Percentiles rank a stretch among this genome's conserved stretches.
Evolutionary conservation across 2,329 filamentous ascomycete species (phyloP).

Genomic region (Ophiostoma piceae): DNA sequence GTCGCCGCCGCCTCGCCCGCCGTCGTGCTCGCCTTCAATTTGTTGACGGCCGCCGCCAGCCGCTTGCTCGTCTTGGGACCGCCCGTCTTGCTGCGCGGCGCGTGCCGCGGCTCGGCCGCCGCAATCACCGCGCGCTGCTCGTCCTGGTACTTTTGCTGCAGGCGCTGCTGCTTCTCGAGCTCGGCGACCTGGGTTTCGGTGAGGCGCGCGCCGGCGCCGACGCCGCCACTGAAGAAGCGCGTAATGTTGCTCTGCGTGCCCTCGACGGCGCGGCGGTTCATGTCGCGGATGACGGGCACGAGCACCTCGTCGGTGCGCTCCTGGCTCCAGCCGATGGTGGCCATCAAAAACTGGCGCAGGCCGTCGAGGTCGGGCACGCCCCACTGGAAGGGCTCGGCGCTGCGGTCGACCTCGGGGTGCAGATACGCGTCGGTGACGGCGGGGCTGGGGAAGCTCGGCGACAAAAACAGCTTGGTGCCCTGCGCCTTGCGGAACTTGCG

Average conservation of each 20-base stretch:
- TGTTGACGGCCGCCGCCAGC: conserved; percentile 35
- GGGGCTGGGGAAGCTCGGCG: conserved; percentile 68
- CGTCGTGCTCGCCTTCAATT: conserved; percentile 30
- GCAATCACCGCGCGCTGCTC: conserved; percentile 20
- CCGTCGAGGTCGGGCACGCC: conserved; percentile 89
- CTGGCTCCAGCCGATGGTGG: conserved; percentile 85
- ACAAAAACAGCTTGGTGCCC: conserved; percentile 78
- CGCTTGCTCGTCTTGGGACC: conserved; percentile 31
- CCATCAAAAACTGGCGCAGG: conserved; percentile 77
- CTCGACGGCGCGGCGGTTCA: conserved; percentile 82
- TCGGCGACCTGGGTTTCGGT: conserved; percentile 21
- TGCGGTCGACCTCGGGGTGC: conserved; percentile 76
- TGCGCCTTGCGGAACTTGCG: conserved; percentile 80
- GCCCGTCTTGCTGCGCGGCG: conserved; percentile 28
- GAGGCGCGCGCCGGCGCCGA: conserved; percentile 36
- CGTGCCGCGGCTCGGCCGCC: conserved; percentile 29
- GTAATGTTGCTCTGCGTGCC: conserved; percentile 97
- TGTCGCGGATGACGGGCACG: conserved; percentile 89
- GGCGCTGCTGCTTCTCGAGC: conserved; percentile 18
- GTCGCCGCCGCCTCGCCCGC: conserved; percentile 24
- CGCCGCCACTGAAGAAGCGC: conserved; percentile 73
- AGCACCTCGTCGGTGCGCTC: conserved; percentile 93
- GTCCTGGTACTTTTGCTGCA: conserved; percentile 10
- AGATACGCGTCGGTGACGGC: conserved; percentile 81
- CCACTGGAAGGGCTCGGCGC: conserved; percentile 81